Evolutionary conservation across 345 rosid species (phyloP), one percentile per base, ranked within the genome.

Genomic region (Combretum micranthum): DNA sequence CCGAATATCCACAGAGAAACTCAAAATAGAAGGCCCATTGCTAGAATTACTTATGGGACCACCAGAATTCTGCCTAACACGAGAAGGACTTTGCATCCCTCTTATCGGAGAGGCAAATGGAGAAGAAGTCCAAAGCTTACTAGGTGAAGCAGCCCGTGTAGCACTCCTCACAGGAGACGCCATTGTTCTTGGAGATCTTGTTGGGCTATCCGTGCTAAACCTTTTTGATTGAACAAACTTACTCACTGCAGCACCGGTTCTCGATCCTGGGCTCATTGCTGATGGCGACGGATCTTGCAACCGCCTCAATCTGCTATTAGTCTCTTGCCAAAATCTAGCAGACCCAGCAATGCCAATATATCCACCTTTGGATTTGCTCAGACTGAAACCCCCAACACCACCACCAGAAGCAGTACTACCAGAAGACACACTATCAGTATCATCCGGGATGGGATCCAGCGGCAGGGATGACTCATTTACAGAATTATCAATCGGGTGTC

Each of bases 261-360:
- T 85, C 2, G 85, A 73, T 48, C 75, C 70, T 12, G 88, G 93
- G 67, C 82, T 81, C 44, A 72, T 50, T 20, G 82, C 81, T 58
- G 78, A 65, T 51, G 88, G 86, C 15, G 88, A 85, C 21, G 86
- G 90, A 74, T 88, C 96, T 64, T 81, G 93, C 52, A 85, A 67
- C 68, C 93, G 69, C 69, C 96, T 83, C 70, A 88, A 67, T 69
- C 88, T 75, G 64, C 80, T 79, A 64, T 88, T 85, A 55, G 93
- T 83, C 69, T 88, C 92, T 64, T 79, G 96, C 92, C 96, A 88
- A 71, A 88, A 88, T 69, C 77, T 85, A 20, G 89, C 80, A 54
- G 89, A 87, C 53, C 73, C 69, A 42, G 42, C 61, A 50, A 61
- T 63, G 25, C 77, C 79, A 53, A 79, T 81, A 39, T 69, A 61